Evolutionary conservation across 345 rosid species (phyloP).

Genomic region (Melastoma malabathricum): DNA sequence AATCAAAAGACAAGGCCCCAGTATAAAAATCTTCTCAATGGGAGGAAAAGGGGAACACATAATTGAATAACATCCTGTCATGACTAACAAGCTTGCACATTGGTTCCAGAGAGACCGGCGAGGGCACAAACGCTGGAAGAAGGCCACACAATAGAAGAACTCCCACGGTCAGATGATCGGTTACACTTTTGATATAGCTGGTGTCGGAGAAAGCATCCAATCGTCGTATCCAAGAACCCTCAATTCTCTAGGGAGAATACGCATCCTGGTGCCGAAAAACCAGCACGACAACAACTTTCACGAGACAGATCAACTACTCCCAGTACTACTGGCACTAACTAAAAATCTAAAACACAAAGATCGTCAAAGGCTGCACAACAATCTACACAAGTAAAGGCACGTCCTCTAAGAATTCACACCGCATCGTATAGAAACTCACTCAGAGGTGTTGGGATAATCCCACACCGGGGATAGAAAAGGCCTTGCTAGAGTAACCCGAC

Average conservation of each 20-base stretch:
- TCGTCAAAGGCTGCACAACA: too few species aligned
- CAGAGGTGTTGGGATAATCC: too few species aligned
- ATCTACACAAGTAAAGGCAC: too few species aligned
- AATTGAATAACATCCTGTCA: too few species aligned
- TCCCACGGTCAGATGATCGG: slow-evolving; percentile 16
- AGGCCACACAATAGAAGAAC: slow-evolving; percentile 2
- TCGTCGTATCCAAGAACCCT: slow-evolving; percentile 11
- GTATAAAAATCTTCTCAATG: slow-evolving; percentile 9
- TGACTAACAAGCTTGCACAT: too few species aligned
- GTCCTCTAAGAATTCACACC: too few species aligned
- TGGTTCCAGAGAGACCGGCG: too few species aligned
- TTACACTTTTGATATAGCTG: slow-evolving; percentile 12
- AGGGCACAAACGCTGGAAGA: slow-evolving; percentile 3
- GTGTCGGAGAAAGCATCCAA: slow-evolving; percentile 18
- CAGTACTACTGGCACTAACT: neutral
- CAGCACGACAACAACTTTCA: slow-evolving; percentile 9
- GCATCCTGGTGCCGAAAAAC: slow-evolving; percentile 17
- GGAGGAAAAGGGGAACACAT: slow-evolving; percentile 6
- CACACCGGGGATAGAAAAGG: too few species aligned
- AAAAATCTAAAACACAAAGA: too few species aligned
- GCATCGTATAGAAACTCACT: too few species aligned
- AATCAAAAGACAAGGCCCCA: slow-evolving; percentile 6
- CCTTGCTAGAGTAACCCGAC: too few species aligned
- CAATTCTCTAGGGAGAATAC: slow-evolving; percentile 1
- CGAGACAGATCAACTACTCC: neutral